Evolutionary conservation across 1,139 yeast species (phyloP).

Genomic region (Meyerozyma carpophila): DNA sequence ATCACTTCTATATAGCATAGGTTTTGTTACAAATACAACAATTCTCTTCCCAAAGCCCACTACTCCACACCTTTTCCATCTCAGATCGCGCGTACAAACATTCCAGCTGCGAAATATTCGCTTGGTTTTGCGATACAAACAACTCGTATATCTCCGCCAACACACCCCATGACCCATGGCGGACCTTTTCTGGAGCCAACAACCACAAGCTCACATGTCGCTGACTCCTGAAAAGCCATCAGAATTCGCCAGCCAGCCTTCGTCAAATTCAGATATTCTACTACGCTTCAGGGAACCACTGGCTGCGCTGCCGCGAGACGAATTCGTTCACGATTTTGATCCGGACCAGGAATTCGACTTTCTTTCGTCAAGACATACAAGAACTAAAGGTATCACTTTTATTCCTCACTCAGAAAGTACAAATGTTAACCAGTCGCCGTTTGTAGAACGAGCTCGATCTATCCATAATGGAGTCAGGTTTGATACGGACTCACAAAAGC

Average conservation of each 20-base stretch:
- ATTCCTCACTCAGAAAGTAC: slow-evolving; percentile 5
- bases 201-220: neutral
- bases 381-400: slow-evolving; percentile 21
- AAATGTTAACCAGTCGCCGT: slow-evolving; percentile 16
- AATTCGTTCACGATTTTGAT: slow-evolving; percentile 17
- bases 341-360: slow-evolving; percentile 22
- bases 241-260: neutral
- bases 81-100: no score
- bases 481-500: neutral
- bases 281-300: neutral
- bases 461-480: slow-evolving; percentile 4
- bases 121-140: no score
- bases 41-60: no score
- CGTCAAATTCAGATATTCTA: neutral
- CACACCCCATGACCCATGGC: neutral
- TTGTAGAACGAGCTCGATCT: slow-evolving; percentile 20
- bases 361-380: slow-evolving; percentile 36
- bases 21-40: no score
- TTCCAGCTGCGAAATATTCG: no score
- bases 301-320: slow-evolving; percentile 9
- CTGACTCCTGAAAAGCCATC: neutral
- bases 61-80: no score
- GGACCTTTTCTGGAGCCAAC: neutral
- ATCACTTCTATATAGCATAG: no score
- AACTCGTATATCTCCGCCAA: neutral